Conservation (phyloP, 2,329 filamentous ascomycete genomes). For the Penicillium griseofulvum region DNA sequence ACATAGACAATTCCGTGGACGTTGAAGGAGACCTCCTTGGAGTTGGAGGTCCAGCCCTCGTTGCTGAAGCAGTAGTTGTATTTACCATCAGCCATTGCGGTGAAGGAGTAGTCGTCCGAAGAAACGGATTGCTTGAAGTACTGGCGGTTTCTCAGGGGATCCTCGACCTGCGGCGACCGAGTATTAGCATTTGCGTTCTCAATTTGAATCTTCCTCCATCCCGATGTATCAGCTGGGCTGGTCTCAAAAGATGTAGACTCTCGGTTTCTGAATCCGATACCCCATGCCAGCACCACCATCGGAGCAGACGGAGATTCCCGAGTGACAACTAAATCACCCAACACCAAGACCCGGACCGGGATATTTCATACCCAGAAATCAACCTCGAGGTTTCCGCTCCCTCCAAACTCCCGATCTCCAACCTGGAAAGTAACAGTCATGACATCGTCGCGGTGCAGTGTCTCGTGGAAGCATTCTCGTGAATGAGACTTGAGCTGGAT, state of each 20-base stretch:
- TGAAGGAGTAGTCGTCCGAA: constrained; percentile 91
- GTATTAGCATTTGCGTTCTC: constrained; percentile 11
- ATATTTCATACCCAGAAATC: constrained; percentile 83
- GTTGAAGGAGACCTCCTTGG: constrained; percentile 98
- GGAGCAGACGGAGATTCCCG: neutral
- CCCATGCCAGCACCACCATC: neutral
- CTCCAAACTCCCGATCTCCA: constrained; percentile 92
- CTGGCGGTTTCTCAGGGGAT: constrained; percentile 72
- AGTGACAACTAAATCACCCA: neutral
- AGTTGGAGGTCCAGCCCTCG: constrained; percentile 93
- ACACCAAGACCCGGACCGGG: constrained; percentile 1
- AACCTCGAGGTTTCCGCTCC: constrained; percentile 89
- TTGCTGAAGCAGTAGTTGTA: constrained; percentile 99
- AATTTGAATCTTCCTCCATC: neutral
- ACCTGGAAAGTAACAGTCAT: constrained; percentile 99
- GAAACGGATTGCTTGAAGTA: constrained; percentile 77
- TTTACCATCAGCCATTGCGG: constrained; percentile 78
- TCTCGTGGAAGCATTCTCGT: constrained; percentile 96
- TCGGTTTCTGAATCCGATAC: neutral
- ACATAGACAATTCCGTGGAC: constrained; percentile 99
- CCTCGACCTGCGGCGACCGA: constrained; percentile 61
- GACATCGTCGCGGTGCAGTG: constrained; percentile 86
- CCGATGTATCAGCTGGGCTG: neutral
- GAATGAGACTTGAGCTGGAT: constrained; percentile 92
- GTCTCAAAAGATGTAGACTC: too few species aligned